These are phyloP conservation scores for Bretschneidera sinensis DNA, from an alignment of 345 rosid genomes.

Conservation along the genomic window DNA sequence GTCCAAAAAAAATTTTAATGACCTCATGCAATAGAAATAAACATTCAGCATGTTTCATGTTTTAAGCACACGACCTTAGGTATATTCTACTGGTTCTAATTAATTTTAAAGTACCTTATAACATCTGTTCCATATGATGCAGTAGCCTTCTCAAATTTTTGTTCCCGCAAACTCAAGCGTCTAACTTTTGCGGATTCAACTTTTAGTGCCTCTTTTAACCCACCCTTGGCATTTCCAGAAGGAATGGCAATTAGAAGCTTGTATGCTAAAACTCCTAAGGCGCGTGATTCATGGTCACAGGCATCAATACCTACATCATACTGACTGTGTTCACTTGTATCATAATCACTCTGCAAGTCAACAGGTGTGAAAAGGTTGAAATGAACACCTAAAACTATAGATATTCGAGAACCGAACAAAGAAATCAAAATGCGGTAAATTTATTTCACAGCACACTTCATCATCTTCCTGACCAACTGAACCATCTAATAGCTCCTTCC, in stretches of 20 bases:
- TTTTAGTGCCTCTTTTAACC: conserved; percentile 39
- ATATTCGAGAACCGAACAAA: conserved; percentile 4
- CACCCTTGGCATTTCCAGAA: conserved; percentile 56
- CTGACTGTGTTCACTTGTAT: conserved; percentile 26
- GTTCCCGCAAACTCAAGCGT: conserved; percentile 66
- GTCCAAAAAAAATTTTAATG: background rate
- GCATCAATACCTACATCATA: conserved; percentile 28
- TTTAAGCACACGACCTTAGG: background rate
- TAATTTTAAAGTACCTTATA: conserved; percentile 37
- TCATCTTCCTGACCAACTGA: conserved; percentile 29
- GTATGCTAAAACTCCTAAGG: conserved; percentile 32
- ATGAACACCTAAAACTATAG: background rate
- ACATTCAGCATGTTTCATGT: too few species aligned
- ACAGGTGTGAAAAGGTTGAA: background rate
- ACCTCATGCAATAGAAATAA: background rate
- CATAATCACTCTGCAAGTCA: conserved; percentile 38
- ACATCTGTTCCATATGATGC: conserved; percentile 48
- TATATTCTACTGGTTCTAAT: conserved; percentile 1
- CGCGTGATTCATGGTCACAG: conserved; percentile 23
- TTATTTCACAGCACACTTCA: conserved; percentile 18
- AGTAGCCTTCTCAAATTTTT: conserved; percentile 52
- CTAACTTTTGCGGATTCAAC: conserved; percentile 47
- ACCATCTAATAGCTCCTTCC: conserved; percentile 26
- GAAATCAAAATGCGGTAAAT: background rate
- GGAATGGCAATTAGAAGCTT: conserved; percentile 52